Percentiles rank a stretch among this genome's conserved stretches.
Conservation (phyloP, 2,329 filamentous ascomycete genomes). For the Ascomycota sp. region DNA sequence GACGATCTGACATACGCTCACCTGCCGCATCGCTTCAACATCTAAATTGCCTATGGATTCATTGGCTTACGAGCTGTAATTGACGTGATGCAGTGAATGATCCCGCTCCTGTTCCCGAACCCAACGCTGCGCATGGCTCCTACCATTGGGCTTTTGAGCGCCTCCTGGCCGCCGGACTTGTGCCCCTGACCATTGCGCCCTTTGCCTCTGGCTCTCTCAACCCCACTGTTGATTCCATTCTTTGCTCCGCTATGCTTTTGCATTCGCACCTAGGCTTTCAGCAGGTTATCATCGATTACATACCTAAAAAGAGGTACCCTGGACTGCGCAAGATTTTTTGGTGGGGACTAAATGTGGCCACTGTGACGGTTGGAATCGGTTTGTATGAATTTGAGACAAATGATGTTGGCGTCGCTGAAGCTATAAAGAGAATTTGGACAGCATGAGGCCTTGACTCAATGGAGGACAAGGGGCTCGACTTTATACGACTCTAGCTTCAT, state of each 20-base stretch:
- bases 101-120: slow-evolving; percentile 50
- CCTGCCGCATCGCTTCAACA: background rate
- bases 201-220: slow-evolving; percentile 86
- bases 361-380: slow-evolving; percentile 64
- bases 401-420: slow-evolving; percentile 84
- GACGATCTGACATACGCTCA: slow-evolving; percentile 2
- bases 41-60: background rate
- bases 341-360: slow-evolving; percentile 64
- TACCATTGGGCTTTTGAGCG: slow-evolving; percentile 99
- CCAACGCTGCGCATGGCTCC: slow-evolving; percentile 66
- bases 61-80: background rate
- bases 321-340: slow-evolving; percentile 42
- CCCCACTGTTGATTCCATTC: slow-evolving; percentile 67
- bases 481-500: too few species aligned
- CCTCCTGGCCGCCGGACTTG: slow-evolving; percentile 55
- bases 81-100: slow-evolving; percentile 81
- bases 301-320: slow-evolving; percentile 53
- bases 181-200: slow-evolving; percentile 75
- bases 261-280: slow-evolving; percentile 96
- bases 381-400: slow-evolving; percentile 99
- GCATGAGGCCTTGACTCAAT: slow-evolving; percentile 36
- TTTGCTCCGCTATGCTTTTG: slow-evolving; percentile 65
- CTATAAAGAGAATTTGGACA: slow-evolving; percentile 78
- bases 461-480: slow-evolving; percentile 2
- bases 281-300: slow-evolving; percentile 78